These are phyloP conservation scores for Dioscorea cayenensis DNA, from an alignment of 116 monocot species.

Conservation along the genomic window DNA sequence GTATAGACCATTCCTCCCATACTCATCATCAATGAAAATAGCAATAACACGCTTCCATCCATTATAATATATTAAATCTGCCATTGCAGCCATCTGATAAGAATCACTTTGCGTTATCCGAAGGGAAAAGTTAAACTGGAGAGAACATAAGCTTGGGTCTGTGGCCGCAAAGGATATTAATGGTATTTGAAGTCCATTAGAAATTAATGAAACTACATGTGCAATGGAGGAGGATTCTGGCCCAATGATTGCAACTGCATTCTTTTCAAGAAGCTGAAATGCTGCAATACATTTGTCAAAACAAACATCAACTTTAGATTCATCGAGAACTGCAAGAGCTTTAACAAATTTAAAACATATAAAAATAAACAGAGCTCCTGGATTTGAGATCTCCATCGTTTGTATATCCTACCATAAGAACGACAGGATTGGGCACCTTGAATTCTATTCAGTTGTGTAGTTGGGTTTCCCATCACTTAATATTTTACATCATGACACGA, in stretches of 20 bases:
- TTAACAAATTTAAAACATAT: too few relatives aligned
- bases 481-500: too few relatives aligned
- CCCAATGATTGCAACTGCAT: constrained; percentile 45
- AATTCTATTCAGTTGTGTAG: too few relatives aligned
- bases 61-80: constrained; percentile 36
- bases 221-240: constrained; percentile 51
- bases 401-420: too few relatives aligned
- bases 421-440: too few relatives aligned
- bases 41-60: constrained; percentile 50
- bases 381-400: too few relatives aligned
- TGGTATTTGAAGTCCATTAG: constrained; percentile 40
- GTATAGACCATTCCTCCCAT: constrained; percentile 48
- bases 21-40: constrained; percentile 49
- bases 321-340: too few relatives aligned
- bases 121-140: constrained; percentile 44
- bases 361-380: too few relatives aligned
- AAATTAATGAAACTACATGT: constrained; percentile 41
- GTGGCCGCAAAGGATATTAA: constrained; percentile 53
- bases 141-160: constrained; percentile 47
- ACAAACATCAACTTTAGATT: not conserved
- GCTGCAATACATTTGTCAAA: constrained; percentile 19
- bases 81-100: constrained; percentile 59
- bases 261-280: constrained; percentile 29
- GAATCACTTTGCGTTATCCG: constrained; percentile 42
- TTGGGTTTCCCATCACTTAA: too few relatives aligned